A percentile compares a stretch with the other conserved stretches of the same genome.
Evolutionary conservation across 2,329 filamentous ascomycete species (phyloP).

Genomic region (Hypoxylon sp.): DNA sequence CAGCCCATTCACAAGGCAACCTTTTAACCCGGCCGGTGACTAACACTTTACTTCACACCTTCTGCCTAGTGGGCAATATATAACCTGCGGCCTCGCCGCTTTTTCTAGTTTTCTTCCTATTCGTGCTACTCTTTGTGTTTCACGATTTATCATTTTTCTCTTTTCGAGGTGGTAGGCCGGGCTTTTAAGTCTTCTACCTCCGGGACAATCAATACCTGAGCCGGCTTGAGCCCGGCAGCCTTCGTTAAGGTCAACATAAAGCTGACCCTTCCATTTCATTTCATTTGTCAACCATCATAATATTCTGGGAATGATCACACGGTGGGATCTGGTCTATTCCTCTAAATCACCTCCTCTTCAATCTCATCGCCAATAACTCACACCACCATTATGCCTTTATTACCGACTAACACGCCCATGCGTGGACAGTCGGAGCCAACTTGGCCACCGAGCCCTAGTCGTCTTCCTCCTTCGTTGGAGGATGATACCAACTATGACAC

Average conservation of each 20-base stretch:
- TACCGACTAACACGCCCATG: constrained; percentile 43
- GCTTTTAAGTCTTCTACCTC: constrained; percentile 35
- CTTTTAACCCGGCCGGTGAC: constrained; percentile 52
- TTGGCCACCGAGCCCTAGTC: constrained; percentile 66
- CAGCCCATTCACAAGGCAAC: constrained; percentile 52
- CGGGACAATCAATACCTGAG: constrained; percentile 40
- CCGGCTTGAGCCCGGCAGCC: constrained; percentile 47
- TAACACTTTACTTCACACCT: constrained; percentile 43
- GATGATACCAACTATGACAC: constrained; percentile 56
- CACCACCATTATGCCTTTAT: constrained; percentile 47
- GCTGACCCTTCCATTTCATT: constrained; percentile 27
- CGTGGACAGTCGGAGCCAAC: constrained; percentile 58
- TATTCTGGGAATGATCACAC: constrained; percentile 38
- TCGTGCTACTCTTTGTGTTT: constrained; percentile 41
- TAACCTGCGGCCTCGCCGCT: constrained; percentile 43
- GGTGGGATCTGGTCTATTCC: constrained; percentile 29
- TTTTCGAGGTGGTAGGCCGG: constrained; percentile 39
- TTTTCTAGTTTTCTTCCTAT: constrained; percentile 19
- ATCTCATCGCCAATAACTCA: constrained; percentile 24
- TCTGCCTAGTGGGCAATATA: constrained; percentile 49
- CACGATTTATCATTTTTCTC: constrained; percentile 42
- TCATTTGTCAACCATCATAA: constrained; percentile 18
- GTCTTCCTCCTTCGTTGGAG: constrained; percentile 58
- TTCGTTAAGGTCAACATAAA: constrained; percentile 38
- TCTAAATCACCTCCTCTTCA: constrained; percentile 19